Evolutionary conservation across 208 protist genomes (phyloP), one percentile per base, ranked within the genome.

Genomic region (Vickermania spadyakhi): DNA sequence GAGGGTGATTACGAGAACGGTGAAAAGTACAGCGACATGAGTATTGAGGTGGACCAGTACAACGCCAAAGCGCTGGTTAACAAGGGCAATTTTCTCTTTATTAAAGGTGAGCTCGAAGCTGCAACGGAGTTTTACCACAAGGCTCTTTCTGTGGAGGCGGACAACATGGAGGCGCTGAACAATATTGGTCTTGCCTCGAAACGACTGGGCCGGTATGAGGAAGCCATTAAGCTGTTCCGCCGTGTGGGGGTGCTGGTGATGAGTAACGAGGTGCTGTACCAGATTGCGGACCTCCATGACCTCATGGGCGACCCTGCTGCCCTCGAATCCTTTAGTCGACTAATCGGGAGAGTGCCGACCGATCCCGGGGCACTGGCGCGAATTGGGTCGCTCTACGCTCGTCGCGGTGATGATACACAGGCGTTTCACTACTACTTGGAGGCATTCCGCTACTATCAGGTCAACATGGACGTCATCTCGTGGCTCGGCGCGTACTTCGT

Each of bases 401-500:
- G 90, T 62, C 84, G 95, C 18, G 90, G 88, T 25, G 94, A 97
- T 73, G 90, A 97, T 62, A 80, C 82, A 62, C 82, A 96, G 69
- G 91, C 91, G 27, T 97, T 97, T 65, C 89, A 97, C 75, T 96
- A 97, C 81, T 96, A 98, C 73, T 70, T 96, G 11, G 90, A 98
- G 77, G 83, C 95, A 22, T 98, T 97, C 74, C 81, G 91, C n/a
- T 97, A 96, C 77, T 97, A 96, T 68, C 97, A 97, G 61, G 84
- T 96, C 41, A 96, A 98, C 70, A 97, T 99, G 79, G 95, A 98
- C 62, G 96, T 98, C 49, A 98, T 98, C 59, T 91, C 90, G 13
- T 99, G 97, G 96, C 79, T 99, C 0, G 97, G 97, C 22, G 86
- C 93, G 13, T 98, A 98, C 82, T 98, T 97, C 72, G 89, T 98